Base-by-base conservation (phyloP, 768 basidiomycete genomes). In the Myochromella boudieri region DNA sequence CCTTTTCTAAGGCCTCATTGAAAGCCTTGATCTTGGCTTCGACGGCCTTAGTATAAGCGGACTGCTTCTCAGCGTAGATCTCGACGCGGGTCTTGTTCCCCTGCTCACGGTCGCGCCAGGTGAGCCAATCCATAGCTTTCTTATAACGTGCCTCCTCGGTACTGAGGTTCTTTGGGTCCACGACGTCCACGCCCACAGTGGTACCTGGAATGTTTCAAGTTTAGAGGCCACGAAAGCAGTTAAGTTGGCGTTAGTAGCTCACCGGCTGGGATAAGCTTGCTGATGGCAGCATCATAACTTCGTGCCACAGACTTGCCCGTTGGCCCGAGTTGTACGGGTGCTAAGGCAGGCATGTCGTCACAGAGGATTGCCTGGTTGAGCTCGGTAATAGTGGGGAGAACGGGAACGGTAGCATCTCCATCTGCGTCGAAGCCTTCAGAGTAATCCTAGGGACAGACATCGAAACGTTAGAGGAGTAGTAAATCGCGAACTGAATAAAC, bases 241-340 rank as follows among this genome's bases (percentile, higher is more conserved):
- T 42, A 28, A 3, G 15, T 36, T 36, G 3, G 5, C 15, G n/a
- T 18, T 6, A 3, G 8, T 10, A 1, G 28, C 34, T 3, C 20
- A 46, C 45, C 45, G 15, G 37, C 20, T 3, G 44, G 44, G 31
- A 46, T 26, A n/a, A 39, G 25, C 20, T 39, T 39, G 20, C 42
- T 24, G 31, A 37, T 25, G 3, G 44, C 44, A 15, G 34, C 34
- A 36, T 26, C 34, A 24, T 45, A 45, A 20, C 44, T 45, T 8
- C 44, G 34, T 9, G 44, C 44, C 17, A 45, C 44, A 8, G 44
- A 45, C 12, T 25, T 36, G 14, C 44, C 44, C 11, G 44, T 45
- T 18, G 45, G 45, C 7, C 45, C 45, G 26, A 46, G 45, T 37
- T 46, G 45, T n/a, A 46, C 45, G 18, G 45, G 36, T 6, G 37